phyloP scores from a whole-genome alignment of 2,329 filamentous ascomycete species.

The Pseudopyricularia cyperi region DNA sequence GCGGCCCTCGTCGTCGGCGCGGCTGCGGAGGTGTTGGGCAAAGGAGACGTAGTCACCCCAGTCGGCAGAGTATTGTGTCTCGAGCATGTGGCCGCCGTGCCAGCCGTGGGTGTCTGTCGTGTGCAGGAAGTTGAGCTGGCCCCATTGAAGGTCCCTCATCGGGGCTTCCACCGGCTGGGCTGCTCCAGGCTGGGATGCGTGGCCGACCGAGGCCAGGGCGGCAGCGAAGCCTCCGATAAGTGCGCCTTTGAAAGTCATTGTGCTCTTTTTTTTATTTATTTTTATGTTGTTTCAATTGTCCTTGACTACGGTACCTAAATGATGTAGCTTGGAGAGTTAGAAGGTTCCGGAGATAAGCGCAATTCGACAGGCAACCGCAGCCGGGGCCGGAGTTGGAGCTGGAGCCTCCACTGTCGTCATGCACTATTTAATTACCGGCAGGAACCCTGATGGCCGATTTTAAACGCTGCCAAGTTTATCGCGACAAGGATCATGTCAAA shows the following conservation, averaged over 20 bases:
- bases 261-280: not conserved
- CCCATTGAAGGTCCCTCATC: constrained; percentile 76
- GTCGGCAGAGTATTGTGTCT: constrained; percentile 89
- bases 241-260: constrained; percentile 6
- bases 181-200: constrained; percentile 61
- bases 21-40: constrained; percentile 64
- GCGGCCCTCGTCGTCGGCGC: constrained; percentile 63
- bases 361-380: no score
- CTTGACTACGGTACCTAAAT: not conserved
- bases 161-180: constrained; percentile 67
- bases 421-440: not conserved
- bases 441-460: not conserved
- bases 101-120: constrained; percentile 95
- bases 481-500: no score
- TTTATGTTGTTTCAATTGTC: no score
- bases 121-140: constrained; percentile 93
- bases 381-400: not conserved
- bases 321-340: not conserved
- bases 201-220: constrained; percentile 17
- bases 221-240: constrained; percentile 23
- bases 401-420: not conserved
- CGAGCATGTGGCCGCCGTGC: constrained; percentile 85
- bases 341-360: no score
- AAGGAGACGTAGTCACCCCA: constrained; percentile 99
- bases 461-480: not conserved